Base-by-base conservation (phyloP, 306 rosid genomes). In the Quercus ilex region DNA sequence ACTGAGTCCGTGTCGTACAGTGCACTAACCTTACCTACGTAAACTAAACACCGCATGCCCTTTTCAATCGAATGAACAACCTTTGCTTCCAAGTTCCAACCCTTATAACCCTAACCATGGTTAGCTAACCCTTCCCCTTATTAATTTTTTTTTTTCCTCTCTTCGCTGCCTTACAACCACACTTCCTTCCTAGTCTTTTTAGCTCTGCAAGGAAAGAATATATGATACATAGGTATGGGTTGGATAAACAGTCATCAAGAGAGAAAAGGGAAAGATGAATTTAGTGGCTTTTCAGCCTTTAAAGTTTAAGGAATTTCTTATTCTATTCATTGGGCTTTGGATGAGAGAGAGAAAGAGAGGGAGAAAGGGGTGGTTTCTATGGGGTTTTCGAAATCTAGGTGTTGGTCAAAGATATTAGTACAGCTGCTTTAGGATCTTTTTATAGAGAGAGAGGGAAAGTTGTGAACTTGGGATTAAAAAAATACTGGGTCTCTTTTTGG, bases 371-470 rank as follows among this genome's bases (percentile, higher is more conserved):
- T 23, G 71, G 52, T 79, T 70, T 80, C 75, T 74, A 76, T 71
- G 83, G 85, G 73, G 75, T 80, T 84, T 81, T 77, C 86, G 71
- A 73, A 80, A 76, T 63, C 62, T 26, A 55, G 87, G 73, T 77
- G 70, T 68, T 80, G 86, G 93, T 87, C 91, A 87, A 90, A 83
- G 87, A 82, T 85, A 81, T 77, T 56, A 60, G 38, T 76, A 81
- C 31, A 11, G 78, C 77, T 76, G 78, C 88, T 79, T 78, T 79
- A 73, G 5, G 15, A 77, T 72, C 35, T 55, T 6, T 35, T 38
- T 55, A 60, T 12, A 49, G 71, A 77, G 65, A 78, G 28, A 56
- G 25, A 55, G 25, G 23, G 79, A 25, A 35, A 18, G 17, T 6
- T 15, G 43, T 43, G 25, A 33, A 55, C 62, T 33, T 55, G 52